Evolutionary conservation across 148 eudicot genomes (phyloP).

Genomic region (Spergularia marina): DNA sequence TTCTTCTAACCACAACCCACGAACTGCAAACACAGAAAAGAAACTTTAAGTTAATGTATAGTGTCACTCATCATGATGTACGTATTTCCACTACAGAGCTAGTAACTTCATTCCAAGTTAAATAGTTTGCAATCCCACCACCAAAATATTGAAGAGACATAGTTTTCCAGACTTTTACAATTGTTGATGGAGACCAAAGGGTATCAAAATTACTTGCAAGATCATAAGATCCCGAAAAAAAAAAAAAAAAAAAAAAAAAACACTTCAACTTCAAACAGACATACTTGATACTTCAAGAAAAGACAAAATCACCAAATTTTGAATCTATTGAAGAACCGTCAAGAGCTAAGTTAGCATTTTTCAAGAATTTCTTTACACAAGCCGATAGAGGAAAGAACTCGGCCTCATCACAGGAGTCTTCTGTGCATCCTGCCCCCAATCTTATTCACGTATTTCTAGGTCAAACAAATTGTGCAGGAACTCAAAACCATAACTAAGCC

Average conservation of each 20-base stretch:
- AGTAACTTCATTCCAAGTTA: background rate
- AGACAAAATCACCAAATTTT: background rate
- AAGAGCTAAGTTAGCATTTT: no score
- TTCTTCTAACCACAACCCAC: background rate
- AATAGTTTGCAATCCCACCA: background rate
- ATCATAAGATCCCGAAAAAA: background rate
- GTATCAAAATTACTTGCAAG: background rate
- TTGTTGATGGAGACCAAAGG: background rate
- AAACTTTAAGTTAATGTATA: background rate
- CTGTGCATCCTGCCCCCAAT: background rate
- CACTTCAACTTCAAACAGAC: background rate
- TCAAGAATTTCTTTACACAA: background rate
- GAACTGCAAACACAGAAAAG: slow-evolving; percentile 5
- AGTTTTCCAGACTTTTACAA: background rate
- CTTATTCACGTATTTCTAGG: background rate
- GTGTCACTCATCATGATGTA: background rate
- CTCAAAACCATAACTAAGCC: background rate
- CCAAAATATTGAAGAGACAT: background rate
- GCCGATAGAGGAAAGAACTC: background rate
- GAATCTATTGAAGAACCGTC: background rate
- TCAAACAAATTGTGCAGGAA: background rate
- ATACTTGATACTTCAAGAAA: background rate
- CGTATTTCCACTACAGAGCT: background rate
- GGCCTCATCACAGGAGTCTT: background rate
- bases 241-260: background rate